Base-by-base conservation (phyloP, 495 filamentous ascomycete genomes). In the Copromyces sp. region DNA sequence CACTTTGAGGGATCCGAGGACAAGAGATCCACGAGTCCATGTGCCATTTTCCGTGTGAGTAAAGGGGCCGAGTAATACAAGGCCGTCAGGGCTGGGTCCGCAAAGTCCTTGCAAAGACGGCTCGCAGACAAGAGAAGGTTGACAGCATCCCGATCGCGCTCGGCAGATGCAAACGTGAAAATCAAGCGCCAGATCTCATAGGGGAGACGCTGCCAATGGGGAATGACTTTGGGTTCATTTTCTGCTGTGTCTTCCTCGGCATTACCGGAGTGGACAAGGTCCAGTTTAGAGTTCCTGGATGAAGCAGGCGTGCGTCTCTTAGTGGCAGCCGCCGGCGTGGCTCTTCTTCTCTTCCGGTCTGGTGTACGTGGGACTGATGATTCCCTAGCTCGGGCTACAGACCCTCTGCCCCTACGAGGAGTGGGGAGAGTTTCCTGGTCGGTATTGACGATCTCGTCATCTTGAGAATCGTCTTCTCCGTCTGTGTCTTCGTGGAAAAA, bases 61-160 rank as follows among this genome's bases (percentile, higher is more conserved):
- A 75, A 79, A 0, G 92, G 90, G 0, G 93, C 93, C 3, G 85
- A 87, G 41, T 88, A 81, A 78, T 94, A 95, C 5, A 95, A 84
- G 14, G 86, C 90, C 16, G 90, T 89, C 20, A 97, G 81, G 8
- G 93, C 91, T 6, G 94, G 91, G 74, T 94, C 91, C 7, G 86
- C 80, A 72, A 94, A 94, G 4, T 83, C 80, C 47, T 85, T 87
- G 73, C 92, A 94, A 16, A 89, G 77, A 11, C 86, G 78, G 12
- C 91, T 88, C 20, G 88, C 80, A 90, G 70, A 14, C 12, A 53
- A 53, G 11, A 97, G 87, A 88, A 88, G 93, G 70, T 79, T 77
- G 3, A 88, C 85, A 0, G 88, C 86, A 0, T 79, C 74, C 47
- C 85, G 81, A 71, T 90, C 86, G 42, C 87, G 82, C 14, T 32